Conservation (phyloP, 2,329 filamentous ascomycete genomes). For the Phialophora tarda region DNA sequence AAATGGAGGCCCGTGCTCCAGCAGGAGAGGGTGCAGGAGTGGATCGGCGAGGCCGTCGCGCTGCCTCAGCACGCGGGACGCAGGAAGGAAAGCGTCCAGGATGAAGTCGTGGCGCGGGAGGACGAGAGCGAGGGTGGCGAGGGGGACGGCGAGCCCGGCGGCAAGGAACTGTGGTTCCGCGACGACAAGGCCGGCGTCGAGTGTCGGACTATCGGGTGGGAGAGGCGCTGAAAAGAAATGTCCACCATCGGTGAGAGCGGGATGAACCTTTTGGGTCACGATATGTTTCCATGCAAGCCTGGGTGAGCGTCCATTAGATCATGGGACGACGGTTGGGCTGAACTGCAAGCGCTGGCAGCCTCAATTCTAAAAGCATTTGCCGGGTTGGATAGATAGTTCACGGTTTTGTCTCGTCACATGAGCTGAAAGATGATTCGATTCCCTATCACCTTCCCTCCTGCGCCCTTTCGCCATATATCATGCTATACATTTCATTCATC, state of each 20-base stretch:
- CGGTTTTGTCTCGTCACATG: background rate
- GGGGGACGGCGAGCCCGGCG: constrained; percentile 37
- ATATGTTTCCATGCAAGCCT: background rate
- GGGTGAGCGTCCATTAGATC: background rate
- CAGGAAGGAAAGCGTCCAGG: constrained; percentile 13
- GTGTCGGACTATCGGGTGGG: constrained; percentile 56
- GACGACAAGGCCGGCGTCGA: constrained; percentile 58
- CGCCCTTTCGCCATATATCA: constrained; percentile 10
- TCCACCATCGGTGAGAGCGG: background rate
- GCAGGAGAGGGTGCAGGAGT: constrained; percentile 15
- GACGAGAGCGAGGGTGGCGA: constrained; percentile 43
- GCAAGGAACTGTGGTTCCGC: constrained; percentile 49
- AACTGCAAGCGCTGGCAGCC: background rate
- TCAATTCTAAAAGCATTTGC: background rate
- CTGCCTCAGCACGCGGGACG: constrained; percentile 37
- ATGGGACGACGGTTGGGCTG: background rate
- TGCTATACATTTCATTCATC: constrained; percentile 21
- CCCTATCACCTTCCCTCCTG: background rate
- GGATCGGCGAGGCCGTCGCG: constrained; percentile 23
- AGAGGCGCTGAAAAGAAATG: constrained; percentile 39
- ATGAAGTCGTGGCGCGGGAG: constrained; percentile 31
- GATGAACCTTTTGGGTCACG: background rate
- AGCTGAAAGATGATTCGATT: background rate
- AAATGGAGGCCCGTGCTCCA: constrained; percentile 22
- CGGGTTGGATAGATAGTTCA: background rate